Percentiles rank a stretch among this genome's conserved stretches.
Evolutionary conservation across 805 yeast species (phyloP).

Genomic region (Gaillardinia entomophila): DNA sequence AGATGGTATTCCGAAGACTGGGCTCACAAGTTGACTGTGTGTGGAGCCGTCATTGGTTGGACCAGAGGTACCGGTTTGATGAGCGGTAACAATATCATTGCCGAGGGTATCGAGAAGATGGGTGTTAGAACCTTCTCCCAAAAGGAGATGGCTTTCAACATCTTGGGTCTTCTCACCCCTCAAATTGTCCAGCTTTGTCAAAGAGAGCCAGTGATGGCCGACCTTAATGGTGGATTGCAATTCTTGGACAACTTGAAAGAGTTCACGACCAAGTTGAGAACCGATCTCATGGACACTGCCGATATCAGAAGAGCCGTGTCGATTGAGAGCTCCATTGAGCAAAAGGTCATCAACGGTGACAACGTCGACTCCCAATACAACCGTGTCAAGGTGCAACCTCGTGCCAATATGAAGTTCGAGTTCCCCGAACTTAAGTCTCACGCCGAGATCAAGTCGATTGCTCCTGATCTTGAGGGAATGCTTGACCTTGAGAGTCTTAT

Average conservation of each 20-base stretch:
- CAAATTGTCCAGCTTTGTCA: constrained; percentile 82
- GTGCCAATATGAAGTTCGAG: constrained; percentile 89
- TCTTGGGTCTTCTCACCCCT: constrained; percentile 89
- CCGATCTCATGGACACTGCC: constrained; percentile 70
- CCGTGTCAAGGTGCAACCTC: constrained; percentile 76
- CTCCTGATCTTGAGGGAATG: constrained; percentile 82
- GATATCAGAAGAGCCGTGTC: constrained; percentile 95
- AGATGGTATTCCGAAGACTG: constrained; percentile 99
- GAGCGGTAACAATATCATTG: constrained; percentile 95
- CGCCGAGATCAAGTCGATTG: constrained; percentile 58
- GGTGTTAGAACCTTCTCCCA: constrained; percentile 99
- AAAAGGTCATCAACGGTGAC: constrained; percentile 78
- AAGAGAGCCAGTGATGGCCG: constrained; percentile 94
- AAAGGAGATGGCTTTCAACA: constrained; percentile 98
- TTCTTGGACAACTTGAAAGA: constrained; percentile 88
- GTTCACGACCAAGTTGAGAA: constrained; percentile 73
- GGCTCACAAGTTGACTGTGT: constrained; percentile 87
- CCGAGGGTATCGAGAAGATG: constrained; percentile 91
- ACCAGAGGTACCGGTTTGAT: constrained; percentile 99
- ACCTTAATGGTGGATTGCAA: constrained; percentile 97
- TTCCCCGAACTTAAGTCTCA: constrained; percentile 87
- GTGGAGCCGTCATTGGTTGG: constrained; percentile 99
- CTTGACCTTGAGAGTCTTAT: constrained; percentile 86
- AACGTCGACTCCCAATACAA: constrained; percentile 81
- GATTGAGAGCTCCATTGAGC: constrained; percentile 86